These are phyloP conservation scores for Diaporthe citrichinensis DNA, from an alignment of 2,329 filamentous ascomycete species.

Conservation along the genomic window DNA sequence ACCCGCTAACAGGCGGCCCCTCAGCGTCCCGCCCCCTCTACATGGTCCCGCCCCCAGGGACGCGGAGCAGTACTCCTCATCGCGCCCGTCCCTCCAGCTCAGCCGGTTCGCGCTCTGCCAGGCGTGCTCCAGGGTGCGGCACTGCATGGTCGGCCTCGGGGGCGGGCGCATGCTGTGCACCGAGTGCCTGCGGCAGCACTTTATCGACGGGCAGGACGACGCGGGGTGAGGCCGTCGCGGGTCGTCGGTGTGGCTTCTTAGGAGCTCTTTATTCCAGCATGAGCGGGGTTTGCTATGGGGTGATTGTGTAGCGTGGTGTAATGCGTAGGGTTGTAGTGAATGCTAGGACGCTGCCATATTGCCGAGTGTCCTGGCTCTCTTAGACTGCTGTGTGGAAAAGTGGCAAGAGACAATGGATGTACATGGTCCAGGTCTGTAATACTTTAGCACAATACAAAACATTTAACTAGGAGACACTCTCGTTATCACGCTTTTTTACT, in stretches of 20 bases:
- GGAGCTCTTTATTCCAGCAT: too few relatives aligned
- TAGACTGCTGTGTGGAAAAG: not conserved
- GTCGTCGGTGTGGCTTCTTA: not conserved
- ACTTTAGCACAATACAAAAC: not conserved
- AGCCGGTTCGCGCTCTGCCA: not conserved
- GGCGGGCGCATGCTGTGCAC: not conserved
- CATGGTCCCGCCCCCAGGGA: not conserved
- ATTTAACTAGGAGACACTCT: not conserved
- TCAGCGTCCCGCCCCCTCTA: not conserved
- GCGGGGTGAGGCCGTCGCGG: too few relatives aligned
- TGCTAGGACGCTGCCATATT: not conserved
- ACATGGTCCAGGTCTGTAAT: not conserved
- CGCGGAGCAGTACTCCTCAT: not conserved
- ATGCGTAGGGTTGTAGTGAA: not conserved
- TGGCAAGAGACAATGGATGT: not conserved
- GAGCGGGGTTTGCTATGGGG: not conserved
- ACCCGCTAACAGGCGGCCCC: not conserved
- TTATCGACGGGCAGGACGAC: not conserved
- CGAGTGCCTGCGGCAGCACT: constrained; percentile 9
- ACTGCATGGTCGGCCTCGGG: not conserved
- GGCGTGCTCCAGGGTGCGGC: not conserved
- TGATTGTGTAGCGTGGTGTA: not conserved
- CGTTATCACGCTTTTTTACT: not conserved
- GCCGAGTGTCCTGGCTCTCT: not conserved
- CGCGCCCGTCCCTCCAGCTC: not conserved